Base-by-base conservation (phyloP, 2,329 filamentous ascomycete genomes). In the Elsinoe perseae region DNA sequence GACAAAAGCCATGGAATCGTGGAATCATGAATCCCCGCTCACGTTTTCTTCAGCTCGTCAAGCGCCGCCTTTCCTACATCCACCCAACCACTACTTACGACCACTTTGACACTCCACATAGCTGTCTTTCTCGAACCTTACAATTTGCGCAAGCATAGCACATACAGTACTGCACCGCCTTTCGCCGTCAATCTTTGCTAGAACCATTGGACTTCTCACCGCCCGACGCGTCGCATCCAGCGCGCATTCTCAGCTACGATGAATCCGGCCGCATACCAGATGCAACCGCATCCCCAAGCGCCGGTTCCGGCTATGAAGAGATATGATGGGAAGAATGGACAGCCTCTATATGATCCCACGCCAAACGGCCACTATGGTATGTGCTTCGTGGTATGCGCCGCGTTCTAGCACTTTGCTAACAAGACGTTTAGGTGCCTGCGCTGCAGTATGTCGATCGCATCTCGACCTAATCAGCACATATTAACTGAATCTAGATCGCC, bases 401-500 rank as follows among this genome's bases (percentile, higher is more conserved):
- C 2, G 2, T 18, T 32, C 10, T n/a, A 30, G n/a, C 10, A 38
- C 30, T 2, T n/a, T 18, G 28, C 53, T 56, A 27, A 56, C 25
- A 9, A 25, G 12, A 23, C 23, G 53, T 42, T 59, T 67, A 87
- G 84, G 84, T 68, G 85, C 85, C 62, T 85, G 83, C 65, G 82
- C 83, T 65, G 74, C 80, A 70, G 84, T 87, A 82, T 65, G 80
- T 77, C 58, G 52, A 60, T 57, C 57, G 59, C 44, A n/a, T n/a
- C n/a, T n/a, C n/a, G n/a, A n/a, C n/a, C n/a, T n/a, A n/a, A n/a
- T n/a, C n/a, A n/a, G n/a, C n/a, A n/a, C n/a, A n/a, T n/a, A n/a
- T 30, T 66, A 61, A n/a, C 64, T 64, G 43, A 67, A n/a, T n/a
- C n/a, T 71, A 93, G 87, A 85, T 96, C 64, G 89, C 91, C 50